Conservation (phyloP, 495 filamentous ascomycete genomes). For the Hamigera avellanea region DNA sequence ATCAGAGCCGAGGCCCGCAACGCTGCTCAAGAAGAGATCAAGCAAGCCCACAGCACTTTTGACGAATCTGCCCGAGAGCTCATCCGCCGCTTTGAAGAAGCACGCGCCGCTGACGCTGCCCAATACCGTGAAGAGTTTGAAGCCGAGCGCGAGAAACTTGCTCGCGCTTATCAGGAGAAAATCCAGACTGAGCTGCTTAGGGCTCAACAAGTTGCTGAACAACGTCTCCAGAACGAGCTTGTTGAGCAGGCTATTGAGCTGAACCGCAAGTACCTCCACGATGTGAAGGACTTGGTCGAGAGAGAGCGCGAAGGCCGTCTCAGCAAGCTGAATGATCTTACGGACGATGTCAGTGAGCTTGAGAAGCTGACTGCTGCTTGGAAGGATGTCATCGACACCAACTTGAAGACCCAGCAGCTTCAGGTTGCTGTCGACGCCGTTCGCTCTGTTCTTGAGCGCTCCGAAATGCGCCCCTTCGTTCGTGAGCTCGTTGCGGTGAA, state of each 20-base stretch:
- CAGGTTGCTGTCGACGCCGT: constrained; percentile 93
- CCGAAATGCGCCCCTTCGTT: constrained; percentile 69
- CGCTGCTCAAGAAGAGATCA: constrained; percentile 67
- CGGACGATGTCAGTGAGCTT: constrained; percentile 62
- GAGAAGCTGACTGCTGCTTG: constrained; percentile 75
- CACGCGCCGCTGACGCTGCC: constrained; percentile 62
- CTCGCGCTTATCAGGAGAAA: constrained; percentile 64
- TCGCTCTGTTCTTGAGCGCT: constrained; percentile 63
- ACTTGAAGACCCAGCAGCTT: constrained; percentile 87
- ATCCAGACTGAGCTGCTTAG: constrained; percentile 64
- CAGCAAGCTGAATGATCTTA: constrained; percentile 70
- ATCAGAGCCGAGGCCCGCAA: constrained; percentile 55
- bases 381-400: constrained; percentile 77
- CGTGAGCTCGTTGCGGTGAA: constrained; percentile 88
- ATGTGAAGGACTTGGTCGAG: constrained; percentile 76
- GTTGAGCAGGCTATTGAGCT: constrained; percentile 83
- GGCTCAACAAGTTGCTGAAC: constrained; percentile 62
- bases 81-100: constrained; percentile 54
- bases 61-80: constrained; percentile 71
- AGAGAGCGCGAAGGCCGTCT: constrained; percentile 78
- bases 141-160: constrained; percentile 67
- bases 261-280: constrained; percentile 67
- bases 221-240: constrained; percentile 70
- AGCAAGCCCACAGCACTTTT: constrained; percentile 60
- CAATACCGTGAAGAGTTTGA: constrained; percentile 85